These are phyloP conservation scores for Aspergillus transmontanensis DNA, from an alignment of 2,329 filamentous ascomycete genomes.

Conservation along the genomic window DNA sequence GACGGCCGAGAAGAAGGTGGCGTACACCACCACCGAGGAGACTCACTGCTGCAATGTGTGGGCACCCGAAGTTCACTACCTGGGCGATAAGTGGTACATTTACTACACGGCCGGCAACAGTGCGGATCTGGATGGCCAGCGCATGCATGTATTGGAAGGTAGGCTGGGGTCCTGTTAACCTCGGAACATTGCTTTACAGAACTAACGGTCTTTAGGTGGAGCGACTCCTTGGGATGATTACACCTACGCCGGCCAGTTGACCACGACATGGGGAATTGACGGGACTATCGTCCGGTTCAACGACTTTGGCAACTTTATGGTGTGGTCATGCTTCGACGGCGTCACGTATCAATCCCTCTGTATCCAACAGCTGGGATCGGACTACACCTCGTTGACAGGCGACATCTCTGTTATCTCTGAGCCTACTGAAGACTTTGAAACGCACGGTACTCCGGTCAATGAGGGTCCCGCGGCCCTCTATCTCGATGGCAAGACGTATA, in stretches of 20 bases:
- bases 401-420: slow-evolving; percentile 53
- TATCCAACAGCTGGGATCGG: slow-evolving; percentile 14
- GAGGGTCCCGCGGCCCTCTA: slow-evolving; percentile 60
- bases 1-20: slow-evolving; percentile 52
- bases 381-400: slow-evolving; percentile 37
- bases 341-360: slow-evolving; percentile 26
- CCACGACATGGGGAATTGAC: slow-evolving; percentile 56
- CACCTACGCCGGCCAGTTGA: slow-evolving; percentile 53
- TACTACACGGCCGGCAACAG: slow-evolving; percentile 58
- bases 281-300: slow-evolving; percentile 54
- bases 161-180: background rate
- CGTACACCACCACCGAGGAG: slow-evolving; percentile 53
- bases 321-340: slow-evolving; percentile 54
- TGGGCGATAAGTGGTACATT: slow-evolving; percentile 57
- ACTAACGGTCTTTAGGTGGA: slow-evolving; percentile 41
- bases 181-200: background rate
- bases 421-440: slow-evolving; percentile 57
- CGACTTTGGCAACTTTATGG: slow-evolving; percentile 56
- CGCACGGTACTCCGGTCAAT: slow-evolving; percentile 53
- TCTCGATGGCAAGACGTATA: slow-evolving; percentile 54
- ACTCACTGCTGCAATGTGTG: slow-evolving; percentile 59
- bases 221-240: slow-evolving; percentile 55
- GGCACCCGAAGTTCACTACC: slow-evolving; percentile 59
- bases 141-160: slow-evolving; percentile 56
- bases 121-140: slow-evolving; percentile 53